Base-by-base conservation (phyloP, 2,329 filamentous ascomycete genomes). In the Pseudogymnoascus sp. region DNA sequence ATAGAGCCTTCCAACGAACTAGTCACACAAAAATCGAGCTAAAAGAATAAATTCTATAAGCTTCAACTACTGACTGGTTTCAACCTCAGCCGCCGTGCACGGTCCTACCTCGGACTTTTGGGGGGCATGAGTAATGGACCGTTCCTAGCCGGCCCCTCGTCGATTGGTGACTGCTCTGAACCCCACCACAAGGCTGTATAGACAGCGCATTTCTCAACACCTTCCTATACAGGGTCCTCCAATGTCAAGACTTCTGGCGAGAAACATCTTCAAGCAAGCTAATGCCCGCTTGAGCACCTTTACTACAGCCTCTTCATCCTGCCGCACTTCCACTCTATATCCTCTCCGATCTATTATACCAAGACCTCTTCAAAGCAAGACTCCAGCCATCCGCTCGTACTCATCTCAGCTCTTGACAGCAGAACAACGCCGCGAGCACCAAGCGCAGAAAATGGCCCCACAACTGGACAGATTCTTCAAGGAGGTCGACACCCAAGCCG, bases 401-500 rank as follows among this genome's bases (percentile, higher is more conserved):
- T 40, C 35, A 40, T 60, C 59, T 40, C 59, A 60, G 33, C 59
- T 60, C 19, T 35, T 60, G 35, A 60, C 59, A 60, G 17, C 33
- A 38, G 38, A 60, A 60, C 59, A 60, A 42, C 59, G 59, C 59
- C 33, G 35, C 13, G 35, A 60, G 59, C 84, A 87, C 70, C 85
- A 88, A 81, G 80, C 83, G 71, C 83, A 79, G 62, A 72, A 70
- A 67, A 96, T 97, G 90, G 91, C 91, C 64, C 91, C 92, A 66
- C 86, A 56, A 56, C 86, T 99, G 70, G 91, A 97, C 76, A 83
- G 88, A 67, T 97, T 89, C 82, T 97, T 97, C 83, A 87, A 91
- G 78, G 87, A 96, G 83, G 91, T 96, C 71, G 92, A 97, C 77
- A 79, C 79, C 74, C 82, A 93, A 72, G 84, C 91, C 60, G 84